Evolutionary conservation across 805 yeast genomes (phyloP).

Genomic region (Cyberlindnera misumaiensis): DNA sequence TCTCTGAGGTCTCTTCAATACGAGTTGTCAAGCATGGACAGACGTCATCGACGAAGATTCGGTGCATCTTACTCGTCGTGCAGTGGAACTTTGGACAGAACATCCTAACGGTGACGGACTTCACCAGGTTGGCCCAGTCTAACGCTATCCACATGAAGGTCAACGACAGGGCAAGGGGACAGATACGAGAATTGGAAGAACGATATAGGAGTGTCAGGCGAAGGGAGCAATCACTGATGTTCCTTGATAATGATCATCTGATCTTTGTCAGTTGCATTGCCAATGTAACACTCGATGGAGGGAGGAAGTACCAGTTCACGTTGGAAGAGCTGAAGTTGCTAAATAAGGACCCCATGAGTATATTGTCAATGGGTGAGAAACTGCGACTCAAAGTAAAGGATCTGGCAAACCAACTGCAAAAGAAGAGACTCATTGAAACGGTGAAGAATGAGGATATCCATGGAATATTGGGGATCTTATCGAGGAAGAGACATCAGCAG

Average conservation of each 20-base stretch:
- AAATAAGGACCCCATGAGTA: conserved; percentile 1
- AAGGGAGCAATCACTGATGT: background rate
- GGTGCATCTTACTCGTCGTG: conserved; percentile 1
- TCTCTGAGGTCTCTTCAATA: conserved; percentile 1
- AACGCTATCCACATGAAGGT: background rate
- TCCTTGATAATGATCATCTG: background rate
- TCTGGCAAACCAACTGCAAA: background rate
- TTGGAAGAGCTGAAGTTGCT: background rate
- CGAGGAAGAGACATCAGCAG: background rate
- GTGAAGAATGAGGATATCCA: conserved; percentile 5
- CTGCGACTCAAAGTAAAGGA: background rate
- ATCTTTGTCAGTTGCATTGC: background rate
- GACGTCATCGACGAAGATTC: background rate
- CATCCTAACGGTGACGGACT: conserved; percentile 6
- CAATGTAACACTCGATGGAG: background rate
- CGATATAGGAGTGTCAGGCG: background rate
- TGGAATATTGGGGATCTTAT: conserved; percentile 1
- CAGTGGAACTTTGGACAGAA: background rate
- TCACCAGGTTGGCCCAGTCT: conserved; percentile 1
- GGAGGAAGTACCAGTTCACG: background rate
- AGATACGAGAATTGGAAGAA: background rate
- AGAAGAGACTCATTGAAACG: background rate
- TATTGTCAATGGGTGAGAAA: background rate
- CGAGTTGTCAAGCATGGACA: background rate
- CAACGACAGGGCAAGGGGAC: background rate